Percentiles rank a stretch among this genome's conserved stretches.
Evolutionary conservation across 2,329 filamentous ascomycete genomes (phyloP).

Genomic region (Neoscytalidium dimidiatum): DNA sequence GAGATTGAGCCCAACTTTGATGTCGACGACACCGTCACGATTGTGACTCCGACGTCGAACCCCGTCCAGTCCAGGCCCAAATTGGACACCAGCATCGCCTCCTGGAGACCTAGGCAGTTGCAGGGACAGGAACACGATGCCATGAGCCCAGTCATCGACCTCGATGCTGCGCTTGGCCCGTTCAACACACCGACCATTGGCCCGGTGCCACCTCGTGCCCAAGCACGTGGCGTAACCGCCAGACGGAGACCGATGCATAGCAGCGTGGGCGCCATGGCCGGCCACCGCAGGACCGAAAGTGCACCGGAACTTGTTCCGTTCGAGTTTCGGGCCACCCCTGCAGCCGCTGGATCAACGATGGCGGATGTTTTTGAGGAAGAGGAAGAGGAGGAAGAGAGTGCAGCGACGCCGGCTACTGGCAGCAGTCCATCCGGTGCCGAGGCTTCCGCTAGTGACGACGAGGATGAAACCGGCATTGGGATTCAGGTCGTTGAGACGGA

Average conservation of each 20-base stretch:
- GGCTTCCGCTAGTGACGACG: constrained; percentile 26
- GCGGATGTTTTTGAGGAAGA: constrained; percentile 87
- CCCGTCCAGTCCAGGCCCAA: constrained; percentile 27
- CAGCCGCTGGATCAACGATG: constrained; percentile 72
- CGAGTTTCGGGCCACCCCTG: constrained; percentile 51
- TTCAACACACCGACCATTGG: constrained; percentile 79
- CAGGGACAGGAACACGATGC: constrained; percentile 55
- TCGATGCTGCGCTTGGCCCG: constrained; percentile 89
- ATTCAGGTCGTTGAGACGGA: constrained; percentile 51
- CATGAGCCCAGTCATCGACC: constrained; percentile 81
- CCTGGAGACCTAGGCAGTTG: constrained; percentile 40
- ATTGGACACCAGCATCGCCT: constrained; percentile 36
- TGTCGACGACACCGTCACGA: constrained; percentile 43
- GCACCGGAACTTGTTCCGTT: constrained; percentile 79
- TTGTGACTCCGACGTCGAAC: constrained; percentile 37
- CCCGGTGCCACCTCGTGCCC: constrained; percentile 63
- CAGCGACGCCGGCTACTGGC: constrained; percentile 29
- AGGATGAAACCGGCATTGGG: constrained; percentile 44
- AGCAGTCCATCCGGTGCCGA: constrained; percentile 21
- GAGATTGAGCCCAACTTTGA: constrained; percentile 43
- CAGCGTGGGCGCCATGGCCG: constrained; percentile 72
- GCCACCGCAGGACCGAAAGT: constrained; percentile 77
- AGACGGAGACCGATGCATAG: constrained; percentile 73
- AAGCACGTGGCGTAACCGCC: constrained; percentile 37
- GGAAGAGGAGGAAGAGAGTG: constrained; percentile 62